Conservation (phyloP, 1,284 basidiomycete species). For the Coriolopsis trogii region DNA sequence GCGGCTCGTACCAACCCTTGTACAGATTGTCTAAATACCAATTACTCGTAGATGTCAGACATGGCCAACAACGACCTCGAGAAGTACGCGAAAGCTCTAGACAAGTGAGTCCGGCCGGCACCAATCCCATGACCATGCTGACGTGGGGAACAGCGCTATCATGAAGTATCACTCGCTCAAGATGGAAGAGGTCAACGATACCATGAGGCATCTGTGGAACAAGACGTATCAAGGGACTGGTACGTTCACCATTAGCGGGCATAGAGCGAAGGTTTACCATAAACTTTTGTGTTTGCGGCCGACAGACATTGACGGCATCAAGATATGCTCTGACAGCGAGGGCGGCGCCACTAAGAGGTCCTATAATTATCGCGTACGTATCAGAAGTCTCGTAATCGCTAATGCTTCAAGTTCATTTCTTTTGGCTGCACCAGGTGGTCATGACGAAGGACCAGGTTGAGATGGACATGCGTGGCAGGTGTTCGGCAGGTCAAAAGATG, state of each 20-base stretch:
- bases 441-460: conserved; percentile 99
- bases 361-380: conserved; percentile 93
- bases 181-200: conserved; percentile 99
- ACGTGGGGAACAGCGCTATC: conserved; percentile 72
- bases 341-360: conserved; percentile 82
- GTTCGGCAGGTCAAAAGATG: conserved; percentile 98
- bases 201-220: conserved; percentile 95
- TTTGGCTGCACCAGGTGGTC: conserved; percentile 67
- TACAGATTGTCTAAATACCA: conserved; percentile 8
- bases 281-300: no score
- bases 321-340: conserved; percentile 93
- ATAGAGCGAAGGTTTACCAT: neutral
- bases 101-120: conserved; percentile 64
- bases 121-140: neutral
- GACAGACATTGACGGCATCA: conserved; percentile 97
- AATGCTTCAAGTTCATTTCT: neutral
- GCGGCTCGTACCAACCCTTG: no score
- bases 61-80: conserved; percentile 95
- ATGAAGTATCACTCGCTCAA: conserved; percentile 99
- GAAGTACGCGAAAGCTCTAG: conserved; percentile 95
- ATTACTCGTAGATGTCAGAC: conserved; percentile 75
- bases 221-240: conserved; percentile 99
- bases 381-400: neutral
- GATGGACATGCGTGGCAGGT: conserved; percentile 99
- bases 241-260: conserved; percentile 38